Evolutionary conservation across 345 rosid species (phyloP).

Genomic region (Salix arbutifolia): DNA sequence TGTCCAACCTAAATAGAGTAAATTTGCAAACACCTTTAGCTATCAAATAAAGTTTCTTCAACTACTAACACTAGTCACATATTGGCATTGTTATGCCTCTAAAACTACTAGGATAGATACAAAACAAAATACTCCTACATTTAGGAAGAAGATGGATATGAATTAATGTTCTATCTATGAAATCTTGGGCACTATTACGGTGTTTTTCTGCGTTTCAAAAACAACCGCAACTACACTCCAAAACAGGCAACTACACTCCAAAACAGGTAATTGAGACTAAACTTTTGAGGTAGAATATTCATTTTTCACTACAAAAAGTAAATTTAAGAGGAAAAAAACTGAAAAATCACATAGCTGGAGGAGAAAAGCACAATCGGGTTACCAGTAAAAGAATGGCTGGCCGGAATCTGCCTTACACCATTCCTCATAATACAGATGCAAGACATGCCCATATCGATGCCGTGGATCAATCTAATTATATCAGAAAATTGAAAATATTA

Average conservation of each 20-base stretch:
- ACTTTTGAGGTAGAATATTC: no score
- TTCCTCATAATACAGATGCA: slow-evolving; percentile 68
- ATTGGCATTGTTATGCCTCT: background rate
- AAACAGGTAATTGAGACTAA: no score
- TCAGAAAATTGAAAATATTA: background rate
- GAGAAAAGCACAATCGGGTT: background rate
- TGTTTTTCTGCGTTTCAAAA: no score
- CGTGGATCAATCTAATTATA: slow-evolving; percentile 77
- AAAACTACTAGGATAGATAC: background rate
- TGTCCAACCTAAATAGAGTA: slow-evolving; percentile 62
- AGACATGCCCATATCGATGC: slow-evolving; percentile 83
- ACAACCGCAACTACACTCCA: no score
- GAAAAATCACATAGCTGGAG: no score
- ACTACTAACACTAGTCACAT: background rate
- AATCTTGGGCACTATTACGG: no score
- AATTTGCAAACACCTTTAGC: slow-evolving; percentile 1
- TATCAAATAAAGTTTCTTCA: background rate
- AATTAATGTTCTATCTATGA: no score
- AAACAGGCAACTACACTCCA: no score
- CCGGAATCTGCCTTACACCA: slow-evolving; percentile 77
- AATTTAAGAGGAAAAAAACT: no score
- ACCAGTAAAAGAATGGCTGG: slow-evolving; percentile 95
- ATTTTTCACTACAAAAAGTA: no score
- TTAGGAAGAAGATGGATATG: no score
- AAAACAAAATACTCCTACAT: background rate